Evolutionary conservation across 805 yeast species (phyloP), one percentile per base, ranked within the genome.

Genomic region (Naumovozyma baii): DNA sequence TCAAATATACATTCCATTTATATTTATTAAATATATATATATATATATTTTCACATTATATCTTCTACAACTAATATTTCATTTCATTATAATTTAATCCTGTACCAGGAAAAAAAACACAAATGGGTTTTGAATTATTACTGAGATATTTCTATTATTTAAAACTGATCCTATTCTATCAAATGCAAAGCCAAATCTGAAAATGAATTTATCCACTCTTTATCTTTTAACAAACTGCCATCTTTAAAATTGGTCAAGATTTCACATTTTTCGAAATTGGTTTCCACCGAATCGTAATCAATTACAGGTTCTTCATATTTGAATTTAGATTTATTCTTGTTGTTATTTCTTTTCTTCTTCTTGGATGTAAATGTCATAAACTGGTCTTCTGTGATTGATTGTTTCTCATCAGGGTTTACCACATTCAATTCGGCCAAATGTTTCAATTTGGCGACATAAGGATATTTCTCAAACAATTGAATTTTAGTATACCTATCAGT

Each of bases 141-240:
- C n/a, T n/a, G n/a, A n/a, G n/a, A n/a, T n/a, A n/a, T n/a, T n/a
- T n/a, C n/a, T n/a, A n/a, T n/a, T n/a, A n/a, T n/a, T n/a, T n/a
- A n/a, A n/a, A n/a, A 22, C 28, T 12, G 17, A 3, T 5, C 1
- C 41, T 37, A 51, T 15, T 39, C 44, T 12, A 63, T 48, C 9
- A 40, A 35, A 41, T 74, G 79, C 12, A 67, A 60, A 4, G 78
- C 64, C 14, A 75, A 49, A 47, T 75, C 80, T 1, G 76, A 67
- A 47, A 75, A 75, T 15, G 80, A 61, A 41, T 72, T 72, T 2
- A 66, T 57, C 78, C 78, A 74, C 1, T 57, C 61, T 34, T 49
- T 41, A 34, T 54, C 43, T 17, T 42, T 47, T 31, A 56, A 31
- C 1, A 43, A 34, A 1, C 17, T 19, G 2, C 64, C 64, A 14